Evolutionary conservation across 75 land plant genomes (phyloP).

Genomic region (Cryptomeria japonica): DNA sequence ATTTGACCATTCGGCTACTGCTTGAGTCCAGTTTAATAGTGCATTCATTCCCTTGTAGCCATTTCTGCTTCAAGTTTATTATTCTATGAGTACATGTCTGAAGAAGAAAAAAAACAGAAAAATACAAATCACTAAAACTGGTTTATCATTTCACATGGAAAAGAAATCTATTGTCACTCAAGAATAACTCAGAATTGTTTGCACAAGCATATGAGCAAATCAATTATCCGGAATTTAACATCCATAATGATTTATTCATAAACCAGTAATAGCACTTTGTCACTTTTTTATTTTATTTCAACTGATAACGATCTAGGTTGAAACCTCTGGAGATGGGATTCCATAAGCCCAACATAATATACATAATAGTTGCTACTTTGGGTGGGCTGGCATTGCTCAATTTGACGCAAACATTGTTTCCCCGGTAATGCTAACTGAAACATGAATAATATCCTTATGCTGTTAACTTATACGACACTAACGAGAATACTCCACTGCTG

Average conservation of each 20-base stretch:
- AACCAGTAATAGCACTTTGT: background rate
- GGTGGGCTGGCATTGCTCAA: background rate
- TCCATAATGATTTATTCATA: background rate
- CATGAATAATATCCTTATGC: too few relatives aligned
- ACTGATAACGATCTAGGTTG: background rate
- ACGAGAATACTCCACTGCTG: too few relatives aligned
- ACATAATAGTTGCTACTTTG: background rate
- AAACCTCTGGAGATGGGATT: background rate
- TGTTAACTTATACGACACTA: too few relatives aligned
- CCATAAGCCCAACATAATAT: background rate
- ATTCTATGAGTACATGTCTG: too few relatives aligned
- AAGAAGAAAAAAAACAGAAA: too few relatives aligned
- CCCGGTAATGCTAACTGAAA: background rate
- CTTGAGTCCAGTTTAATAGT: too few relatives aligned
- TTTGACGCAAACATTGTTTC: background rate
- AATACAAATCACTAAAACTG: too few relatives aligned
- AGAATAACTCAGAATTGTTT: background rate
- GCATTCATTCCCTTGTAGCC: too few relatives aligned
- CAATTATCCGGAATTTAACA: slow-evolving; percentile 1
- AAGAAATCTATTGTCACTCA: background rate
- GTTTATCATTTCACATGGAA: too few relatives aligned
- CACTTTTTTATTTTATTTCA: background rate
- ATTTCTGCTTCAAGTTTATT: too few relatives aligned
- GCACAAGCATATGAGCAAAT: background rate
- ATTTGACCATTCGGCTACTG: too few relatives aligned